phyloP scores from a whole-genome alignment of 169 alveolate genomes.

The Plasmodium billcollinsi region DNA sequence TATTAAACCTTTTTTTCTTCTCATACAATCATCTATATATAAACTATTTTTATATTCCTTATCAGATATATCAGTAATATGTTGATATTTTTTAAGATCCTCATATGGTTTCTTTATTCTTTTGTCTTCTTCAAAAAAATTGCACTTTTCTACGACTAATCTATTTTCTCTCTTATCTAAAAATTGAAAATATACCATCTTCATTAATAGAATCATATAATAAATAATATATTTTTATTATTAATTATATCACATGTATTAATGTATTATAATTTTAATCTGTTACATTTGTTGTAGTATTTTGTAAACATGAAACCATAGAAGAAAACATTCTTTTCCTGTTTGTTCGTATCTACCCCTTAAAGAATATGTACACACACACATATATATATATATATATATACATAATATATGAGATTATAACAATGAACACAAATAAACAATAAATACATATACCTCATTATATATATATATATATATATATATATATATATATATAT shows the following conservation, averaged over 20 bases:
- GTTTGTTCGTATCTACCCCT: conserved; percentile 62
- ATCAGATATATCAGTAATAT: not conserved
- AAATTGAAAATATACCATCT: conserved; percentile 5
- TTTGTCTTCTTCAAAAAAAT: not conserved
- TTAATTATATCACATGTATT: not conserved
- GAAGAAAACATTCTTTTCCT: conserved; percentile 56
- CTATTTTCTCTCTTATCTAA: conserved; percentile 18
- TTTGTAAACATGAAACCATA: conserved; percentile 42
- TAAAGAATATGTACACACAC: not conserved
- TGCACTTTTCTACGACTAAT: not conserved
- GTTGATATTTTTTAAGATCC: not conserved
- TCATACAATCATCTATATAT: conserved; percentile 18
- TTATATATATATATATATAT: not conserved
- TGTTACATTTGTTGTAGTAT: conserved; percentile 23
- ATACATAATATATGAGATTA: not conserved
- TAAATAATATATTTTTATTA: not conserved
- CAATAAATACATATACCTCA: not conserved
- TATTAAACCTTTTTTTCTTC: conserved; percentile 43
- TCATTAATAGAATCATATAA: no score
- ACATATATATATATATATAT: not conserved
- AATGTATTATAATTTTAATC: not conserved
- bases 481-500: not conserved
- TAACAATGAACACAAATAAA: conserved; percentile 1
- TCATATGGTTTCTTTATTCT: conserved; percentile 3
- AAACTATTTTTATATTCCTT: not conserved